Base-by-base conservation (phyloP, 768 basidiomycete species). In the Suillus sp. region DNA sequence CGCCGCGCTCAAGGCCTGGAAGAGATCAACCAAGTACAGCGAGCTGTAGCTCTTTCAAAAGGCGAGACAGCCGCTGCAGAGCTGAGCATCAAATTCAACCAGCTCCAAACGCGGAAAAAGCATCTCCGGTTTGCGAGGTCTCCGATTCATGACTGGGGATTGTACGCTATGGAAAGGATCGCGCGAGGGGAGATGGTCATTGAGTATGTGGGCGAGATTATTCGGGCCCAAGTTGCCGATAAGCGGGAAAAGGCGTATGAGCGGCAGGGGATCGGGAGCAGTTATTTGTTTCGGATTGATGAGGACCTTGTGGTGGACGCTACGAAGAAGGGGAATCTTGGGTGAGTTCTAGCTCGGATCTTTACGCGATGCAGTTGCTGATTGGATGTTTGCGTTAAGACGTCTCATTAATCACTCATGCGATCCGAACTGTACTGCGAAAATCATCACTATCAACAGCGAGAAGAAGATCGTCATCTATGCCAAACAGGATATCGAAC, bases 381-480 rank as follows among this genome's bases (percentile, higher is more conserved):
- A 65, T 62, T 55, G 63, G 64, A 67, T 67, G 13, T 34, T 48
- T 64, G 4, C 3, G 22, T 59, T 63, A 65, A 97, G 96, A 62
- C 96, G 97, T 53, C 78, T 99, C 71, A 99, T 99, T 77, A 99
- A 99, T 75, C 97, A 99, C 71, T 98, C 95, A 50, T 99, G 97
- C 72, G 94, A 96, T 70, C 97, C 97, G 16, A 93, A 93, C 66
- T 93, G 92, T 72, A 93, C 89, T 11, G 92, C 92, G 48, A 94
- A 93, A 80, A 93, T 93, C 71, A 94, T 93, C 68, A 93, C 91
- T 66, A 93, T 95, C 74, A 95, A 83, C 71, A 89, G 92, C 50
- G 92, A 92, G 78, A 95, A 95, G 84, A 95, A 97, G 85, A 99
- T 99, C 70, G 97, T 99, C 72, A 99, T 99, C 59, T 99, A 99